Base-by-base conservation (phyloP, 2,329 filamentous ascomycete species). In the Calonectria naviculata region DNA sequence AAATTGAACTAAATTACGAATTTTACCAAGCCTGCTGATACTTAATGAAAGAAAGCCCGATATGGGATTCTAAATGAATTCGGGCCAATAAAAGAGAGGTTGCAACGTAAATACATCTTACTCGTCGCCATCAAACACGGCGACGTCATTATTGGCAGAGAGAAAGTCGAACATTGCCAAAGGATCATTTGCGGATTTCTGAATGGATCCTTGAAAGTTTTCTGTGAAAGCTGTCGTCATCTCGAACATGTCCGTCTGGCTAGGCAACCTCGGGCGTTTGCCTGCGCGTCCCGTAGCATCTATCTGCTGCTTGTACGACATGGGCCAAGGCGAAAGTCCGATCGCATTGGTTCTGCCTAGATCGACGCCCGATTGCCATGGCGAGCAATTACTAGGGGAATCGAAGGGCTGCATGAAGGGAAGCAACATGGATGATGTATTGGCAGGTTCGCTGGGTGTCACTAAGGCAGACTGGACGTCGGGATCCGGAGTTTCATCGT, bases 81-180 rank as follows among this genome's bases (percentile, higher is more conserved):
- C 5, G n/a, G 21, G 31, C 9, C 5, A 5, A 13, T 19, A 17
- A n/a, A 38, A 3, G 29, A 24, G n/a, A 54, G 31, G 19, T 29
- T 67, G 42, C 19, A 60, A 26, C 24, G 9, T 34, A 46, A 21
- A 47, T 56, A 41, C 3, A n/a, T 5, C 0, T 44, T 69, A 78
- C 10, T 78, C 77, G 2, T 77, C 77, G n/a, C 72, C 60, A 21
- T 74, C 74, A 31, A 79, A 78, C 34, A 76, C 74, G 9, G 76
- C 65, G 29, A 79, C 68, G n/a, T 79, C 77, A 5, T 71, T 74
- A 38, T 71, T 71, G 1, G 69, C 60, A 5, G 61, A 52, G 1
- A 79, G 58, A 70, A 79, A 79, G 41, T 78, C 76, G 41, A 79
- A 78, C 8, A 74, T 72, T 19, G 76, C 74, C 21, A 79, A 44